These are phyloP conservation scores for Aspergillus indologenus DNA, from an alignment of 495 filamentous ascomycete species.

Conservation along the genomic window DNA sequence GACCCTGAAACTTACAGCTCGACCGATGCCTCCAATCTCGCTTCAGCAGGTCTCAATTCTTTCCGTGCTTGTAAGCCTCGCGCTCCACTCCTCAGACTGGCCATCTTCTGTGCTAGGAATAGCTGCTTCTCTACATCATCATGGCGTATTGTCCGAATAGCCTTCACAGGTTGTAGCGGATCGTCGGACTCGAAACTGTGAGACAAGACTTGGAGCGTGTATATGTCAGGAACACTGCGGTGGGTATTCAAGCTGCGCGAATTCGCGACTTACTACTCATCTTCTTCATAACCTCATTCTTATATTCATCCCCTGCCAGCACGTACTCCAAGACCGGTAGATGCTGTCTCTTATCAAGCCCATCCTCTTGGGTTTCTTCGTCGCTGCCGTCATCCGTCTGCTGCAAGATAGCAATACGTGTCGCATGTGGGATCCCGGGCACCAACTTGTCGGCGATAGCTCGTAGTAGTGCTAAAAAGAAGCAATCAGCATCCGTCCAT, in stretches of 20 bases:
- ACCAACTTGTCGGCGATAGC: constrained; percentile 76
- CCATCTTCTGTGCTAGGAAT: constrained; percentile 67
- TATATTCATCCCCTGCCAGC: constrained; percentile 59
- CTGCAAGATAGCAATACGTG: constrained; percentile 66
- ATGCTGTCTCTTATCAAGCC: constrained; percentile 15
- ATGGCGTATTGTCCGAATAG: constrained; percentile 57
- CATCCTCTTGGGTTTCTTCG: constrained; percentile 13
- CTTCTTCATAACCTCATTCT: constrained; percentile 55
- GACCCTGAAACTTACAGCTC: constrained; percentile 38
- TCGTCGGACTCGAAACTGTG: constrained; percentile 48
- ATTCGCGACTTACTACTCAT: constrained; percentile 46
- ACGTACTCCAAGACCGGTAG: constrained; percentile 63
- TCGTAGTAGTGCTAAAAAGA: constrained; percentile 57
- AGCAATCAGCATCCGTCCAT: no score
- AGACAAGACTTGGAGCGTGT: constrained; percentile 32
- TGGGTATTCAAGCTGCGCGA: not conserved
- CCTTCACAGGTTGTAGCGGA: constrained; percentile 53
- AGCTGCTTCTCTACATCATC: constrained; percentile 57
- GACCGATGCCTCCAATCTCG: constrained; percentile 53
- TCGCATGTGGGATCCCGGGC: constrained; percentile 68
- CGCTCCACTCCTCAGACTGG: constrained; percentile 66
- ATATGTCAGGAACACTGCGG: not conserved
- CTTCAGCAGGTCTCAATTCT: constrained; percentile 61
- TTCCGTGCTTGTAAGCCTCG: constrained; percentile 71
- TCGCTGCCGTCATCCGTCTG: constrained; percentile 49